Percentiles rank a stretch among this genome's conserved stretches.
Conservation (phyloP, 2,329 filamentous ascomycete genomes). For the Talaromyces funiculosus region DNA sequence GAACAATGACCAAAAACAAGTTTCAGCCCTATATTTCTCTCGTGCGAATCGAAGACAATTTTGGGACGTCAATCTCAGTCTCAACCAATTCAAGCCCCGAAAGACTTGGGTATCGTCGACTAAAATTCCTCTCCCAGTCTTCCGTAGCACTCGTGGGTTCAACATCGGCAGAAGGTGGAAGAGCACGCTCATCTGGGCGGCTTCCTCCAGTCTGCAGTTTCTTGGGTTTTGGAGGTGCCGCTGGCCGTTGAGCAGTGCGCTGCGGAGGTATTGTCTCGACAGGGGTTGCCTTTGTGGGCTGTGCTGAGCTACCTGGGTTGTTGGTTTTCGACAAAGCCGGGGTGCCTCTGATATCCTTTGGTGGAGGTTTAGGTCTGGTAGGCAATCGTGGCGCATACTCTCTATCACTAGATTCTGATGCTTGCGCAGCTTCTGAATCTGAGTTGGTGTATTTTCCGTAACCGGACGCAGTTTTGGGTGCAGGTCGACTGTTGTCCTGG, state of each 20-base stretch:
- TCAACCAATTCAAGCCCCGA: constrained; percentile 85
- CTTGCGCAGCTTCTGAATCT: constrained; percentile 35
- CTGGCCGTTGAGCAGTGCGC: constrained; percentile 41
- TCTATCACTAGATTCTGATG: constrained; percentile 21
- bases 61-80: constrained; percentile 50
- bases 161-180: constrained; percentile 19
- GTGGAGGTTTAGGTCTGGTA: constrained; percentile 18
- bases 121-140: constrained; percentile 66
- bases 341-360: constrained; percentile 19
- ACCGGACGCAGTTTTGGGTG: constrained; percentile 70
- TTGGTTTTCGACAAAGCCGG: constrained; percentile 7
- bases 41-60: constrained; percentile 33
- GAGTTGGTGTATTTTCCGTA: constrained; percentile 79
- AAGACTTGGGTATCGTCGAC: constrained; percentile 79
- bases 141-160: constrained; percentile 40
- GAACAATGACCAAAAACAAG: not conserved
- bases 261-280: constrained; percentile 16
- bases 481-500: constrained; percentile 63
- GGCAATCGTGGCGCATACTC: constrained; percentile 16
- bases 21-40: constrained; percentile 32
- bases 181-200: constrained; percentile 21
- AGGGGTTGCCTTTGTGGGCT: not conserved
- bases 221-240: constrained; percentile 57
- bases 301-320: not conserved
- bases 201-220: constrained; percentile 47